Evolutionary conservation across 129 eudicot genomes (phyloP).

Genomic region (Flaveria linearis): DNA sequence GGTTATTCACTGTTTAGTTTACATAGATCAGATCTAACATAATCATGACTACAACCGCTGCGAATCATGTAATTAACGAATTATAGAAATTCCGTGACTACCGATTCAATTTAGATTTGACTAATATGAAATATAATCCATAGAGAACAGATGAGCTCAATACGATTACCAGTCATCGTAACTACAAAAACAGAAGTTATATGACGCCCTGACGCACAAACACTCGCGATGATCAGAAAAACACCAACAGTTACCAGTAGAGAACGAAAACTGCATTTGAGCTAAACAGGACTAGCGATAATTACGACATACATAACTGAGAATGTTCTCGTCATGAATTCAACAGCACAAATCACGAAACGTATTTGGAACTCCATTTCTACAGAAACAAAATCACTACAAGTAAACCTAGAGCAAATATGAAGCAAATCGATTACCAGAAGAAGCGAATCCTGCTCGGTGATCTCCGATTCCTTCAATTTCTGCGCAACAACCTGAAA

Average conservation of each 20-base stretch:
- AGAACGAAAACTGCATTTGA: not conserved
- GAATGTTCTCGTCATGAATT: not conserved
- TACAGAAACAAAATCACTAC: conserved; percentile 9
- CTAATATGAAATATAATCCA: not conserved
- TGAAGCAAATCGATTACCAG: conserved; percentile 49
- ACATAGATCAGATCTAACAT: conserved; percentile 8
- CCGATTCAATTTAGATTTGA: conserved; percentile 12
- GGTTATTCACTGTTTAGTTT: not conserved
- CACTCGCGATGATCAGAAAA: conserved; percentile 17
- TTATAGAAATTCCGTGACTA: not conserved
- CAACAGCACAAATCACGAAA: conserved; percentile 15
- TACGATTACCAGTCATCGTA: conserved; percentile 4
- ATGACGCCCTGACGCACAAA: not conserved
- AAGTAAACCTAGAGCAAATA: not conserved
- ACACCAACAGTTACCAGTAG: not conserved
- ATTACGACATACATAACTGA: not conserved
- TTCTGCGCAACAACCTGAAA: conserved; percentile 92
- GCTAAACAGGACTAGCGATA: conserved; percentile 23
- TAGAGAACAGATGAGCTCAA: conserved; percentile 14
- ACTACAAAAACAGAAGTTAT: conserved; percentile 11
- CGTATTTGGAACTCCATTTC: not conserved
- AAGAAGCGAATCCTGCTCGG: conserved; percentile 96
- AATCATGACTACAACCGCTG: not conserved
- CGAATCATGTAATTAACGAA: conserved; percentile 1
- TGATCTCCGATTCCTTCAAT: conserved; percentile 87